Base-by-base conservation (phyloP, 371 early-diverging fungal species). In the Actinomucor elegans region DNA sequence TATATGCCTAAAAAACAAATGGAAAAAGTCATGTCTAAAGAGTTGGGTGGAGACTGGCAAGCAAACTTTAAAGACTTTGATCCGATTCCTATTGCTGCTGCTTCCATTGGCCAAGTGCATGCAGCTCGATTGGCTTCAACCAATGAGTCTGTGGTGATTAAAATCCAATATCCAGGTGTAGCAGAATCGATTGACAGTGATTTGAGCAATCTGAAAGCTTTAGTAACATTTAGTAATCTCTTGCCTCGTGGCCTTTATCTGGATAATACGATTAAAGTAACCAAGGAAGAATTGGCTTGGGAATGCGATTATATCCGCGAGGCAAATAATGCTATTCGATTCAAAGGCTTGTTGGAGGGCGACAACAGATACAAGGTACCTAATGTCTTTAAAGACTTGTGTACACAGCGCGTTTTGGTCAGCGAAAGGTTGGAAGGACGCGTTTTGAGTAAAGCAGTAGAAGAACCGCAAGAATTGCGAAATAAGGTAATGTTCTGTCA, bases 71-170 rank as follows among this genome's bases (percentile, higher is more conserved):
- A 52, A 10, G 52, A 66, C 5, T 95, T 97, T 64, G 84, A 84
- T 41, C 79, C 83, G 15, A 66, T 77, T 4, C 97, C 97, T 11
- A 85, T 94, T 55, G 97, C 97, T 0, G 97, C 97, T 14, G 98
- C 98, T 1, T 96, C 96, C 5, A 97, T 97, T 42, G 98, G 98
- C 4, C 97, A 97, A 73, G 98, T 97, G 0, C 98, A 97, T 58
- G 71, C 73, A 21, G 94, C 92, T 0, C 74, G 66, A n/a, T 44
- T 88, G 5, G 67, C 71, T 0, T 61, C 68, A 0, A 75, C 65
- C 14, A 74, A 74, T 1, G 58, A 78, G 40, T 61, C 63, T 6
- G 94, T 97, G 0, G 97, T 94, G 0, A 92, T 97, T 57, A 98
- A 98, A 62, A 83, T 98, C 20, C 97, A 98, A 66, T 97, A 98